Evolutionary conservation across 441 rosid species (phyloP).

Genomic region (Adansonia gregorii): DNA sequence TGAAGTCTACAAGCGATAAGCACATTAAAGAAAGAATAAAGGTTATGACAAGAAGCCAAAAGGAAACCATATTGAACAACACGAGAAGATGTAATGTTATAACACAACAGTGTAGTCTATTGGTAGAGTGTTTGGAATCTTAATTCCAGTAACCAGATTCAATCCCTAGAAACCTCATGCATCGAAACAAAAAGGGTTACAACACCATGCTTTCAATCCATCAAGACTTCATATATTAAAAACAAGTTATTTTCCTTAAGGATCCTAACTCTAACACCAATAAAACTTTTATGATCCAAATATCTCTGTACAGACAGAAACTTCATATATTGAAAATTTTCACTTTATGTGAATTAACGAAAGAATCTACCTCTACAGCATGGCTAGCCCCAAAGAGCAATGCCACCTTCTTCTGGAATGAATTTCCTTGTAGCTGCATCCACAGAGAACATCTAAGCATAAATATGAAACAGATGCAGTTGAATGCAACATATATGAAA

Average conservation of each 20-base stretch:
- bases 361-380: conserved; percentile 71
- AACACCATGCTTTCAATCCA: conserved; percentile 19
- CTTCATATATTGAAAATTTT: conserved; percentile 7
- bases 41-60: neutral
- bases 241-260: conserved; percentile 18
- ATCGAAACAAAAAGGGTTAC: neutral
- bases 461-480: conserved; percentile 15
- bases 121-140: neutral
- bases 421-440: conserved; percentile 86
- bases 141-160: neutral
- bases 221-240: conserved; percentile 10
- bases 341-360: conserved; percentile 19
- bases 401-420: conserved; percentile 93
- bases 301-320: neutral
- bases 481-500: neutral
- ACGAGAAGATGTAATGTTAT: neutral
- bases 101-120: neutral
- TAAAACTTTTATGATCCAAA: conserved; percentile 14
- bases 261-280: neutral
- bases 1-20: neutral
- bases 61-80: conserved; percentile 4
- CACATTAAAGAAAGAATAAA: conserved; percentile 2
- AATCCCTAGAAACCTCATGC: conserved; percentile 3
- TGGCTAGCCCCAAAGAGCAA: conserved; percentile 78
- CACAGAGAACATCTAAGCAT: conserved; percentile 19